phyloP scores from a whole-genome alignment of 345 rosid genomes.

The Linum tenue region DNA sequence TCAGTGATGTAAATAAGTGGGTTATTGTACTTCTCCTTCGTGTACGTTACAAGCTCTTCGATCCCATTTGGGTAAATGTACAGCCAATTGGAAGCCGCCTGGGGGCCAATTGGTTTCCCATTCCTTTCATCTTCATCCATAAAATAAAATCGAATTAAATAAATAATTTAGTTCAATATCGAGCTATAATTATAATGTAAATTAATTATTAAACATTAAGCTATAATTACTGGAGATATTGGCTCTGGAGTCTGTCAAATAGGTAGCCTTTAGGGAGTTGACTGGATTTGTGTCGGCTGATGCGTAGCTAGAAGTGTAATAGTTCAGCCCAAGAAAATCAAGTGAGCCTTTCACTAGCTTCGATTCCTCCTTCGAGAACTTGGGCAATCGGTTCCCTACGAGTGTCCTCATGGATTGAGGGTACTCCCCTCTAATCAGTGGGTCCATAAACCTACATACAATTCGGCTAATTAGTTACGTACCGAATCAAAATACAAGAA shows the following conservation, averaged over 20 bases:
- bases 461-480: not conserved
- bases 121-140: constrained; percentile 7
- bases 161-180: not conserved
- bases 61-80: constrained; percentile 15
- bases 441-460: not conserved
- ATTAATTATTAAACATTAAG: no score
- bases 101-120: constrained; percentile 19
- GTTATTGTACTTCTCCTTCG: constrained; percentile 20
- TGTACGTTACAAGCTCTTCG: constrained; percentile 9
- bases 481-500: not conserved
- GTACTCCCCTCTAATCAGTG: not conserved
- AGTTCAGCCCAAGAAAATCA: constrained; percentile 13
- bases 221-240: not conserved
- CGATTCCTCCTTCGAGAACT: constrained; percentile 5
- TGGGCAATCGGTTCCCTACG: constrained; percentile 4
- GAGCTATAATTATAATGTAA: not conserved
- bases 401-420: constrained; percentile 7
- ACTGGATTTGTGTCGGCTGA: not conserved
- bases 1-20: constrained; percentile 38
- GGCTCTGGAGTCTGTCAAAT: not conserved
- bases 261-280: not conserved
- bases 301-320: constrained; percentile 6
- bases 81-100: constrained; percentile 18
- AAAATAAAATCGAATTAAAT: not conserved
- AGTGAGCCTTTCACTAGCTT: constrained; percentile 2